Percentiles rank a stretch among this genome's conserved stretches.
phyloP scores from a whole-genome alignment of 2,329 filamentous ascomycete species.

The Sclerotinia nivalis region DNA sequence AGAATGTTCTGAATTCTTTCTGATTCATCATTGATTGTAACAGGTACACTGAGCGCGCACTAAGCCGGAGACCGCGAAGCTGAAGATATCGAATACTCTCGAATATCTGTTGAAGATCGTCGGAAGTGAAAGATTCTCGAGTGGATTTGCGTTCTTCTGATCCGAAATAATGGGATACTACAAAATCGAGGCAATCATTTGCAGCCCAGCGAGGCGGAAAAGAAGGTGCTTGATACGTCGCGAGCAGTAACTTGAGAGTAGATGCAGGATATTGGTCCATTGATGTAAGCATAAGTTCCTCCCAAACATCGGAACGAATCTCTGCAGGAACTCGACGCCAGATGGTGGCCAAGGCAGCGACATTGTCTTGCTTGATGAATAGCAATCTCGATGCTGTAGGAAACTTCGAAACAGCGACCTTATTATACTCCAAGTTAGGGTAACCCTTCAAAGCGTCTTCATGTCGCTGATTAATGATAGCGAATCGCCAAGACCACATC shows the following conservation, averaged over 20 bases:
- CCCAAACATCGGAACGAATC: constrained; percentile 20
- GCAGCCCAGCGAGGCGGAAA: constrained; percentile 22
- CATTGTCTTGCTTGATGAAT: constrained; percentile 24
- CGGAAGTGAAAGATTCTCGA: neutral
- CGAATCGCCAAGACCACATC: constrained; percentile 17
- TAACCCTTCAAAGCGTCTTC: constrained; percentile 11
- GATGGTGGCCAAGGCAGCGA: constrained; percentile 7
- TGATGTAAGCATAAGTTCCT: constrained; percentile 23
- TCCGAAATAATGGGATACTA: constrained; percentile 22
- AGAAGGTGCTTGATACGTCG: constrained; percentile 17
- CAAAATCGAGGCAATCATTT: constrained; percentile 20
- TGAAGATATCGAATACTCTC: constrained; percentile 13
- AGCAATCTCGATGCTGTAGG: constrained; percentile 8
- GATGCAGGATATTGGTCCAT: constrained; percentile 20
- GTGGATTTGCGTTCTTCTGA: constrained; percentile 1
- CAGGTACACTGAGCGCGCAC: constrained; percentile 32
- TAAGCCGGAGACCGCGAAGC: constrained; percentile 17
- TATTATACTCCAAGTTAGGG: constrained; percentile 1
- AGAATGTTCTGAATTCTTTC: constrained; percentile 30
- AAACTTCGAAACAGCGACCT: constrained; percentile 4
- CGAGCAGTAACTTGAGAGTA: constrained; percentile 21
- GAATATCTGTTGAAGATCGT: constrained; percentile 19
- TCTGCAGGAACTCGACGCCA: constrained; percentile 20
- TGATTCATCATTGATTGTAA: constrained; percentile 29
- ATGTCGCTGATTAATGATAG: constrained; percentile 17